These are phyloP conservation scores for Hyphodiscus hymeniophilus DNA, from an alignment of 495 filamentous ascomycete genomes.

Conservation along the genomic window DNA sequence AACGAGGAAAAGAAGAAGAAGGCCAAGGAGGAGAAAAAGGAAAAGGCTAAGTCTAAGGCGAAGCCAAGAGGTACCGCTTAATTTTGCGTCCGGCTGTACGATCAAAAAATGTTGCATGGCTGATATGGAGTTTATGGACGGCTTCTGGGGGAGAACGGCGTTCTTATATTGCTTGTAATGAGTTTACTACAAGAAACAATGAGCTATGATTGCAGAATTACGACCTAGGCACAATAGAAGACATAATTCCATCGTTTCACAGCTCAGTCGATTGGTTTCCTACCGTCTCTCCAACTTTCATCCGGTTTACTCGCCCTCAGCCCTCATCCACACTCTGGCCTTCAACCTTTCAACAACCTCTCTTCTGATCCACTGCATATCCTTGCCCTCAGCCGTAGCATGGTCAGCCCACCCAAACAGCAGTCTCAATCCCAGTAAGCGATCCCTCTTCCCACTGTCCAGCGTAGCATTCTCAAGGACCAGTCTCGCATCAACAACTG, in stretches of 20 bases:
- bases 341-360: constrained; percentile 47
- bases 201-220: no score
- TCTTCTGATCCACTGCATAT: constrained; percentile 40
- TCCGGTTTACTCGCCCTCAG: constrained; percentile 19
- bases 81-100: background rate
- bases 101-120: background rate
- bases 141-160: no score
- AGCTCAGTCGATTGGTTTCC: no score
- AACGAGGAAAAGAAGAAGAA: constrained; percentile 86
- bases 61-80: constrained; percentile 50
- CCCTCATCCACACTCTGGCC: constrained; percentile 46
- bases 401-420: constrained; percentile 76
- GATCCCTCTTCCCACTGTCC: constrained; percentile 53
- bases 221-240: no score
- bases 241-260: no score
- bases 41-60: constrained; percentile 80
- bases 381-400: constrained; percentile 15
- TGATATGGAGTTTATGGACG: constrained; percentile 6
- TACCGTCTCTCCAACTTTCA: no score
- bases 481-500: constrained; percentile 71
- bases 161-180: no score
- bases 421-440: constrained; percentile 64
- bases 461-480: constrained; percentile 56
- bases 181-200: no score
- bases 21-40: constrained; percentile 86